phyloP scores from a whole-genome alignment of 257 asterid species.

The Fraxinus quadrangulata region DNA sequence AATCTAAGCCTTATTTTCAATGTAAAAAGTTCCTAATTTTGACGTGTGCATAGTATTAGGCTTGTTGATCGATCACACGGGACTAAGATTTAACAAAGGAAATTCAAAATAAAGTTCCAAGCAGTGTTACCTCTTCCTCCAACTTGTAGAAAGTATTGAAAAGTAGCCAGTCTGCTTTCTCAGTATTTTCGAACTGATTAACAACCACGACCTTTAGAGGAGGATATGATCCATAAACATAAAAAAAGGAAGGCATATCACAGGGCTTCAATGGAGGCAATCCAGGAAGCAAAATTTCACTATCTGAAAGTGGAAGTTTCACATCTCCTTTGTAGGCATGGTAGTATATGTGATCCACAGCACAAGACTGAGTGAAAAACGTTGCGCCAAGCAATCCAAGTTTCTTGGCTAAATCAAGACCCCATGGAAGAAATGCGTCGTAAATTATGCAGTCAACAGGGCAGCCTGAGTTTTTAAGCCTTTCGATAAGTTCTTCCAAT shows the following conservation, averaged over 20 bases:
- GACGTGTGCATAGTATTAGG: neutral
- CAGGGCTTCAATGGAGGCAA: constrained; percentile 40
- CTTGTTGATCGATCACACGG: no score
- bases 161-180: constrained; percentile 45
- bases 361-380: constrained; percentile 55
- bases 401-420: constrained; percentile 35
- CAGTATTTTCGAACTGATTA: constrained; percentile 38
- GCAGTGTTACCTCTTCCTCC: constrained; percentile 41
- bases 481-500: constrained; percentile 10
- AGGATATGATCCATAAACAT: constrained; percentile 37
- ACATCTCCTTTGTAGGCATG: constrained; percentile 29
- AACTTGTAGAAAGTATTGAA: constrained; percentile 45
- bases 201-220: constrained; percentile 21
- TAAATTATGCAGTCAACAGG: constrained; percentile 42
- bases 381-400: constrained; percentile 37
- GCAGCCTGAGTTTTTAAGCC: constrained; percentile 30
- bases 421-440: constrained; percentile 47
- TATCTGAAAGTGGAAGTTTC: constrained; percentile 29
- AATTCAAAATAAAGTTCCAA: neutral
- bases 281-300: constrained; percentile 40
- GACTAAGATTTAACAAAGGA: no score
- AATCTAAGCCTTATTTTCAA: neutral
- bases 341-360: constrained; percentile 40
- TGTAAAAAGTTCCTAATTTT: no score
- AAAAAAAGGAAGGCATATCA: constrained; percentile 48